A percentile compares a stretch with the other conserved stretches of the same genome.
phyloP scores from a whole-genome alignment of 768 basidiomycete species.

The Trametes cinnabarina region DNA sequence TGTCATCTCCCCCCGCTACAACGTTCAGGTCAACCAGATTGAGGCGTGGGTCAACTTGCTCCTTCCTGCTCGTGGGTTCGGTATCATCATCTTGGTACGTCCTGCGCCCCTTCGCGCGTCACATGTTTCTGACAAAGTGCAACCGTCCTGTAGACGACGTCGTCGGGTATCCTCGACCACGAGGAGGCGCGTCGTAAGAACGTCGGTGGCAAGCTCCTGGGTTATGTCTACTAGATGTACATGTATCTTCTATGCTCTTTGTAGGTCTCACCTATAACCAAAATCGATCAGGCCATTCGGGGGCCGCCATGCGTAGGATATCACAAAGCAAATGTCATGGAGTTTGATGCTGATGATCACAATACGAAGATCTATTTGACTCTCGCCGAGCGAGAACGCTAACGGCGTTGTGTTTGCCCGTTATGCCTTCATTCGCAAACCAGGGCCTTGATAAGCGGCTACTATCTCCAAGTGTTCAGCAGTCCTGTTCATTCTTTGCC shows the following conservation, averaged over 20 bases:
- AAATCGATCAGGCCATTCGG: conserved; percentile 17
- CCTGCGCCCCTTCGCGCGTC: neutral
- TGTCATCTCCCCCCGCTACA: conserved; percentile 99
- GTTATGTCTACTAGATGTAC: conserved; percentile 78
- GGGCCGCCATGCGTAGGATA: conserved; percentile 5
- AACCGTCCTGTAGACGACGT: conserved; percentile 68
- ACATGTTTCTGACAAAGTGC: neutral
- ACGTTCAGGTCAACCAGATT: conserved; percentile 89
- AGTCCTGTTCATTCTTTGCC: too few relatives aligned
- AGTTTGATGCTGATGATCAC: too few relatives aligned
- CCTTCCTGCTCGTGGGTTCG: conserved; percentile 94
- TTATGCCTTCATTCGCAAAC: too few relatives aligned
- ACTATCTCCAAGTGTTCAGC: too few relatives aligned
- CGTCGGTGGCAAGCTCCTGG: conserved; percentile 92
- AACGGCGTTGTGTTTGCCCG: too few relatives aligned
- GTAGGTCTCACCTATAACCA: conserved; percentile 15
- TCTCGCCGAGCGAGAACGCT: too few relatives aligned
- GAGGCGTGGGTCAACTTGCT: conserved; percentile 97
- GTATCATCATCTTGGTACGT: conserved; percentile 89
- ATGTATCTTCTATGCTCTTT: conserved; percentile 14
- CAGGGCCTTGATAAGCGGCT: too few relatives aligned
- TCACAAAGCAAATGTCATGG: too few relatives aligned
- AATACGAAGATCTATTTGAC: too few relatives aligned
- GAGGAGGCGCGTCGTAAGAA: conserved; percentile 99
- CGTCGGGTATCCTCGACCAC: conserved; percentile 97